Evolutionary conservation across 2,329 filamentous ascomycete genomes (phyloP), one percentile per base, ranked within the genome.

Genomic region (Gaeumannomyces sp.): DNA sequence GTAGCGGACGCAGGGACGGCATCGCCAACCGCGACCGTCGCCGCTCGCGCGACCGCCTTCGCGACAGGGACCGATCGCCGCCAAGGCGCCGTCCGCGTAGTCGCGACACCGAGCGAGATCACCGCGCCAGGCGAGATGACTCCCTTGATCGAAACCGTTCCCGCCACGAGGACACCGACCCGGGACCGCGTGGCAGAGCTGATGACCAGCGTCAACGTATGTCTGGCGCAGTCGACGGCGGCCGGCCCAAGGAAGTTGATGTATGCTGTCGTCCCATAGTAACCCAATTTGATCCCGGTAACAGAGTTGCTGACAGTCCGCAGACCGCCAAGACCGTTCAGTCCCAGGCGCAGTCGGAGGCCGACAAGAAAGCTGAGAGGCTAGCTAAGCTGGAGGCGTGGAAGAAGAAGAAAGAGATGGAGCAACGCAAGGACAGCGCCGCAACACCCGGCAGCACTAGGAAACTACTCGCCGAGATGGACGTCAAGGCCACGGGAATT

Each of bases 351-450:
- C 87, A 87, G 71, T 81, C 85, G 35, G 90, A 92, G 71, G 85
- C 86, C 67, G 88, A 92, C 62, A 92, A 90, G 73, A 92, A 93
- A 75, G 90, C 89, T 62, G 91, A 94, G 75, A 83, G 91, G 68
- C 81, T 93, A 59, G 91, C 91, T 33, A 93, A 92, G 73, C 78
- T 96, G 33, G 91, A 94, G 74, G 91, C 91, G 65, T 97, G 93
- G 93, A 97, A 97, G 78, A 90, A 92, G 76, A 94, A 93, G 77
- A 89, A 92, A 73, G 90, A 92, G 68, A 87, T 88, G 73, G 89
- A 89, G 70, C 89, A 89, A 70, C 85, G 84, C 68, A 91, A 91
- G 73, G 86, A 90, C 73, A 88, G 86, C 71, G 85, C 90, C 71
- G 83, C 88, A 59, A 86, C 86, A 64, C 81, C 85, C 57, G 85